These are phyloP conservation scores for Cladophialophora exuberans DNA, from an alignment of 2,329 filamentous ascomycete genomes.

Conservation along the genomic window DNA sequence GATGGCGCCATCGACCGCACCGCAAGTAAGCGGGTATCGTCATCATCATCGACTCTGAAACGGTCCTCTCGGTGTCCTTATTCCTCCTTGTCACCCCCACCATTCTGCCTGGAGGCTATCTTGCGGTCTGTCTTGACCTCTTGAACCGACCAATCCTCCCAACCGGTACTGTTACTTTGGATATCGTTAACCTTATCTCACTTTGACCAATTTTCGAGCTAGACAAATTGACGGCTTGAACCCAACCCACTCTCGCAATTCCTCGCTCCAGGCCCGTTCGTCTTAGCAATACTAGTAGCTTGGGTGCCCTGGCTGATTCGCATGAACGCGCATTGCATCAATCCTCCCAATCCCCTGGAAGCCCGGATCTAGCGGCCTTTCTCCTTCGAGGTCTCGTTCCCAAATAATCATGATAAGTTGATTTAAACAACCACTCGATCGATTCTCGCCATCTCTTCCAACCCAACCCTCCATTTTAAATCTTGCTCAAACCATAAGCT, in stretches of 20 bases:
- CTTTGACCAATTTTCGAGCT: constrained; percentile 15
- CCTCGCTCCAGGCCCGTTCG: neutral
- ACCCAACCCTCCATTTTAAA: neutral
- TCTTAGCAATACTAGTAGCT: neutral
- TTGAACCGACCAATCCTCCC: constrained; percentile 5
- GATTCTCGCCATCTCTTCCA: neutral
- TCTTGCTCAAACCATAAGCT: neutral
- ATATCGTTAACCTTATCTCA: constrained; percentile 25
- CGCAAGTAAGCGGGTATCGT: neutral
- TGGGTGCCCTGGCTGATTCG: constrained; percentile 11
- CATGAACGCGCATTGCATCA: constrained; percentile 6
- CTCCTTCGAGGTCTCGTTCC: constrained; percentile 4
- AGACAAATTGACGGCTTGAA: constrained; percentile 10
- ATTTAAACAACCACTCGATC: neutral
- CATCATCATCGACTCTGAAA: neutral
- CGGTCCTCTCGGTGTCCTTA: neutral
- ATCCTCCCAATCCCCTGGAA: constrained; percentile 1
- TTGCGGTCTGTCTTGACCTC: constrained; percentile 1
- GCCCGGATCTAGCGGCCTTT: no score
- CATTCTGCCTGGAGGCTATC: constrained; percentile 2
- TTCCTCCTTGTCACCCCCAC: neutral
- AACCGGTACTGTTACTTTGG: neutral
- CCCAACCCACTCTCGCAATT: constrained; percentile 17
- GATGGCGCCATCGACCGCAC: constrained; percentile 7
- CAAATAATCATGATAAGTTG: constrained; percentile 7